Conservation (phyloP, 192 early-diverging fungal genomes). For the Globomyces pollinis-pini region DNA sequence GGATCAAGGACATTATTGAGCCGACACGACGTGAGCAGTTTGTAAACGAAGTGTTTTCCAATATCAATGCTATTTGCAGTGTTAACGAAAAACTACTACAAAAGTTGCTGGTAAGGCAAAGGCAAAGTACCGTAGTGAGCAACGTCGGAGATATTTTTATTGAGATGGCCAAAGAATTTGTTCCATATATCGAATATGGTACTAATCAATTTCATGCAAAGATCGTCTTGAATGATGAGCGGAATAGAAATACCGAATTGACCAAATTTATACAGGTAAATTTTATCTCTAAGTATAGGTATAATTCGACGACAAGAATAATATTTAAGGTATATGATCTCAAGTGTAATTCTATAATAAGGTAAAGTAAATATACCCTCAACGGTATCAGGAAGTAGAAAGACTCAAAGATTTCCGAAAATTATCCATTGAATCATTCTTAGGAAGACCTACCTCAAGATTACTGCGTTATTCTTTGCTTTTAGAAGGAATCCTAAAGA, state of each 20-base stretch:
- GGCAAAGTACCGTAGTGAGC: constrained; percentile 57
- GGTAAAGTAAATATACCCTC: too few species aligned
- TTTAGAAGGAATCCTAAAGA: constrained; percentile 69
- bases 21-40: constrained; percentile 54
- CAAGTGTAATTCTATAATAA: too few species aligned
- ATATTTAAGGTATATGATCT: too few species aligned
- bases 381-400: constrained; percentile 56
- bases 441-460: constrained; percentile 80
- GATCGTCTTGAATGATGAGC: constrained; percentile 73
- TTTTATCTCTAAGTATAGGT: too few species aligned
- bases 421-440: constrained; percentile 76
- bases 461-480: constrained; percentile 80
- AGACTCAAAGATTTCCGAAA: constrained; percentile 70
- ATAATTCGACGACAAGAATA: too few species aligned
- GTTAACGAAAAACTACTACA: constrained; percentile 29
- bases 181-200: constrained; percentile 80
- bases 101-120: constrained; percentile 29
- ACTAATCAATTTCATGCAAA: constrained; percentile 76
- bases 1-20: constrained; percentile 51
- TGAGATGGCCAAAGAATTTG: constrained; percentile 57
- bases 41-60: constrained; percentile 53
- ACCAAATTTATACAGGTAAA: constrained; percentile 66
- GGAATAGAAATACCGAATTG: constrained; percentile 33
- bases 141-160: constrained; percentile 82
- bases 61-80: constrained; percentile 23